Conservation (phyloP, 2,329 filamentous ascomycete species). For the Cryphonectria nitschkei region DNA sequence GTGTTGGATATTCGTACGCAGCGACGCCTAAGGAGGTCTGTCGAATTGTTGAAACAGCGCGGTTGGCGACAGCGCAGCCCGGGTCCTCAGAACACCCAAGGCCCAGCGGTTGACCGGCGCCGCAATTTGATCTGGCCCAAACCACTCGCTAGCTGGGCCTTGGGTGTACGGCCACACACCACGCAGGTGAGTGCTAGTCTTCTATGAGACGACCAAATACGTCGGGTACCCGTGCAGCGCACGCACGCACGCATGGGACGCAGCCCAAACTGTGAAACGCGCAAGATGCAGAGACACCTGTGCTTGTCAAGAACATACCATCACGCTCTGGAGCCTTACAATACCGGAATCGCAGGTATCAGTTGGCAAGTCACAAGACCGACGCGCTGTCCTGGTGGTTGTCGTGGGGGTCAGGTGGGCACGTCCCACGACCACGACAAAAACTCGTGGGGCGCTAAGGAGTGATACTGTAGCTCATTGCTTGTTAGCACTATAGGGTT, state of each 20-base stretch:
- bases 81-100: neutral
- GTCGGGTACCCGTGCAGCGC: conserved; percentile 9
- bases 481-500: no score
- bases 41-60: neutral
- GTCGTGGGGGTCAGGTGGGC: conserved; percentile 25
- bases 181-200: conserved; percentile 1
- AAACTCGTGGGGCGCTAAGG: neutral
- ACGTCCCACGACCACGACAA: conserved; percentile 15
- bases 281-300: conserved; percentile 11
- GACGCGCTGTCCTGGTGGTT: conserved; percentile 7
- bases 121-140: neutral
- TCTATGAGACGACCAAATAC: neutral
- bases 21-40: neutral
- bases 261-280: conserved; percentile 13
- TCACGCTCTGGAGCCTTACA: neutral
- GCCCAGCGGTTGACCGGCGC: neutral
- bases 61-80: neutral
- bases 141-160: neutral
- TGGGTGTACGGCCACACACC: conserved; percentile 6
- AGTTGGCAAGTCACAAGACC: conserved; percentile 16
- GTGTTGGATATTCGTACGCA: neutral
- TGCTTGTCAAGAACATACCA: neutral
- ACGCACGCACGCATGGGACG: conserved; percentile 20
- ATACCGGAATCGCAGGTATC: neutral
- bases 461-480: no score